Percentiles rank a stretch among this genome's conserved stretches.
These are phyloP conservation scores for Acanthamoeba pearcei DNA, from an alignment of 208 protist species.

Conservation along the genomic window DNA sequence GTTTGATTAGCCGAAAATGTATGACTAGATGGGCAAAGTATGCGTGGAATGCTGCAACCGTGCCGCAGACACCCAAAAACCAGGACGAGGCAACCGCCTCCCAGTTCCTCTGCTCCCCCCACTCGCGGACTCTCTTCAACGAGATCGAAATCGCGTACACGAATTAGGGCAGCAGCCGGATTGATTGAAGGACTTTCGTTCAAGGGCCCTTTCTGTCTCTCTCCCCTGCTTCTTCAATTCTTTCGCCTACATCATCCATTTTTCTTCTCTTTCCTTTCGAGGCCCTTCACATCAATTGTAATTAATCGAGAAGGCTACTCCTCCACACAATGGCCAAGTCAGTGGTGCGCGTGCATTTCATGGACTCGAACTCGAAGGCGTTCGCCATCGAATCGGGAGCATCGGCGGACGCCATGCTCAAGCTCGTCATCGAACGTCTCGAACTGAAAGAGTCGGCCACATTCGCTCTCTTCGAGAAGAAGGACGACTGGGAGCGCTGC, in stretches of 20 bases:
- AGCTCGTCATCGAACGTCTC: slow-evolving; percentile 73
- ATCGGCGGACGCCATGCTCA: slow-evolving; percentile 62
- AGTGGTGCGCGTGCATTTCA: slow-evolving; percentile 78
- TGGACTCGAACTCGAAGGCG: slow-evolving; percentile 77
- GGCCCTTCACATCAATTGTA: not conserved
- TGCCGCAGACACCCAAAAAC: not conserved
- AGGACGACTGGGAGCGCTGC: slow-evolving; percentile 78
- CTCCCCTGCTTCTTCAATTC: not conserved
- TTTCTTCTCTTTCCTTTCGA: not conserved
- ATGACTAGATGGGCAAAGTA: not conserved
- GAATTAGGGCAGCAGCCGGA: slow-evolving; percentile 2
- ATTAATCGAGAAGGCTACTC: slow-evolving; percentile 9
- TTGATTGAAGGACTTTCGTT: not conserved
- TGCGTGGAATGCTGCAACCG: not conserved
- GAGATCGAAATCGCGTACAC: not conserved
- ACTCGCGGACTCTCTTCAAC: not conserved
- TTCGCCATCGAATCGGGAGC: slow-evolving; percentile 75
- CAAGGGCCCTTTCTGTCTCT: slow-evolving; percentile 9
- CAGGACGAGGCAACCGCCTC: not conserved
- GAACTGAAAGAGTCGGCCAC: slow-evolving; percentile 75
- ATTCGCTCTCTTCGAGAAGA: slow-evolving; percentile 79
- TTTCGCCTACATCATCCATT: not conserved
- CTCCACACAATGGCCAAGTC: slow-evolving; percentile 46
- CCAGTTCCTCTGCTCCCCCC: not conserved
- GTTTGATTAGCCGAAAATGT: not conserved